Evolutionary conservation across 495 filamentous ascomycete genomes (phyloP).

Genomic region (Chaetomidium leptoderma): DNA sequence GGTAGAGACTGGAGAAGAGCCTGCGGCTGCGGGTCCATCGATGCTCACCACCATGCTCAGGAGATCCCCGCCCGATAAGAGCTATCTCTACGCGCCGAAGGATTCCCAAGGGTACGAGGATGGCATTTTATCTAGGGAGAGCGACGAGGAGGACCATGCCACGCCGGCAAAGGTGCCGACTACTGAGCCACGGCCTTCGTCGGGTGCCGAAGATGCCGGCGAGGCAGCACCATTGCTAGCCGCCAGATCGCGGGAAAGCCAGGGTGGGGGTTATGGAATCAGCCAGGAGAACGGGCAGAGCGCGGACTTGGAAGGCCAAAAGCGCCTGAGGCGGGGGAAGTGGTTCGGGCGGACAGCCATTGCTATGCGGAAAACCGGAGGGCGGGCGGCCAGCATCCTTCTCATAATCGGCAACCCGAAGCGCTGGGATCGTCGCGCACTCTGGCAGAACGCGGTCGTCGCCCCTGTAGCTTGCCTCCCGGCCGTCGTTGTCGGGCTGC

Average conservation of each 20-base stretch:
- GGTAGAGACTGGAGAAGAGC: constrained; percentile 23
- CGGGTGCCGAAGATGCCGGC: constrained; percentile 25
- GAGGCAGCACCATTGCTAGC: constrained; percentile 39
- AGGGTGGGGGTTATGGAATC: constrained; percentile 23
- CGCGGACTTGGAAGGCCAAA: constrained; percentile 43
- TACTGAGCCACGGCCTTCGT: constrained; percentile 10
- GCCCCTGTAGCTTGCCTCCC: constrained; percentile 69
- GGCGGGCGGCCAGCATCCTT: constrained; percentile 13
- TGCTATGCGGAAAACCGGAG: constrained; percentile 8
- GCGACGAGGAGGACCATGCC: constrained; percentile 14
- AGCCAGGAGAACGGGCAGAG: constrained; percentile 19
- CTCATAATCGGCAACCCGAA: constrained; percentile 53
- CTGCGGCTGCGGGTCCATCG: constrained; percentile 46
- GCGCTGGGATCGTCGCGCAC: constrained; percentile 60
- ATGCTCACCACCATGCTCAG: constrained; percentile 62
- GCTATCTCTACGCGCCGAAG: constrained; percentile 14
- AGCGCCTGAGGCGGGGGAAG: constrained; percentile 20
- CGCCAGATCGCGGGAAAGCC: constrained; percentile 24
- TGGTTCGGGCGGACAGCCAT: constrained; percentile 21
- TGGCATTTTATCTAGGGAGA: background rate
- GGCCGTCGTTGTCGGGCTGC: constrained; percentile 78
- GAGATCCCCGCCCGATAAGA: constrained; percentile 43
- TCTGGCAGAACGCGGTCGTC: constrained; percentile 62
- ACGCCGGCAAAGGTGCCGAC: constrained; percentile 7
- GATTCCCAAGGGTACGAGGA: constrained; percentile 22